A percentile compares a stretch with the other conserved stretches of the same genome.
These are phyloP conservation scores for Heliocybe sulcata DNA, from an alignment of 1,284 basidiomycete genomes.

Conservation along the genomic window DNA sequence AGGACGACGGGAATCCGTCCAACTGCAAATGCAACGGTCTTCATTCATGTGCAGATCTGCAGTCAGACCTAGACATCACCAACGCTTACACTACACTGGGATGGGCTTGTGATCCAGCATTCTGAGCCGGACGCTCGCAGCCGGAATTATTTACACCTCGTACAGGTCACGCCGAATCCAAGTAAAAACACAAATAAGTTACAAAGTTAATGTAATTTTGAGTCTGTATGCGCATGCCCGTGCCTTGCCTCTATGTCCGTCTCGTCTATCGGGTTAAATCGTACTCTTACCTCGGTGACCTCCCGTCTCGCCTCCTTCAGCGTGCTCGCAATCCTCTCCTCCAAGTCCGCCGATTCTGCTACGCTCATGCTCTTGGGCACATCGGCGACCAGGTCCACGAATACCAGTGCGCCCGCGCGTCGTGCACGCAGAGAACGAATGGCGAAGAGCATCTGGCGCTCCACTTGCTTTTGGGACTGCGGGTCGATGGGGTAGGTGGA, in stretches of 20 bases:
- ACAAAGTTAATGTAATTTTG: neutral
- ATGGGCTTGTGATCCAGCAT: no score
- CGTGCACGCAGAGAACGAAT: conserved; percentile 68
- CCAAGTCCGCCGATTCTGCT: conserved; percentile 48
- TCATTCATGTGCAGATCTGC: no score
- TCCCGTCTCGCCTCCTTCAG: conserved; percentile 63
- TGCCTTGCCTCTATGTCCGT: neutral
- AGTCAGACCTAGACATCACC: no score
- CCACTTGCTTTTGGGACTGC: conserved; percentile 8
- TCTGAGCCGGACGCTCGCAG: no score
- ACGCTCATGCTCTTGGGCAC: conserved; percentile 61
- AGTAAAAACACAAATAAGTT: neutral
- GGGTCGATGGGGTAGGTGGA: conserved; percentile 13
- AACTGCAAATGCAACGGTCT: no score
- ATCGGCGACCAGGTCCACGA: conserved; percentile 67
- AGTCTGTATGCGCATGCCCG: neutral
- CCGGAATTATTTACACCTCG: no score
- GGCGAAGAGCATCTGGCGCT: conserved; percentile 31
- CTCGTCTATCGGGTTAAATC: conserved; percentile 45
- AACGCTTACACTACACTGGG: no score
- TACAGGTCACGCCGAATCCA: neutral
- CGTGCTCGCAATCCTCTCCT: conserved; percentile 52
- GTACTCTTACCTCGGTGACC: conserved; percentile 74
- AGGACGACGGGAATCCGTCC: no score
- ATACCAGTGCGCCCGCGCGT: conserved; percentile 69